phyloP scores from a whole-genome alignment of 2,329 filamentous ascomycete genomes.

The Didymella glomerata region DNA sequence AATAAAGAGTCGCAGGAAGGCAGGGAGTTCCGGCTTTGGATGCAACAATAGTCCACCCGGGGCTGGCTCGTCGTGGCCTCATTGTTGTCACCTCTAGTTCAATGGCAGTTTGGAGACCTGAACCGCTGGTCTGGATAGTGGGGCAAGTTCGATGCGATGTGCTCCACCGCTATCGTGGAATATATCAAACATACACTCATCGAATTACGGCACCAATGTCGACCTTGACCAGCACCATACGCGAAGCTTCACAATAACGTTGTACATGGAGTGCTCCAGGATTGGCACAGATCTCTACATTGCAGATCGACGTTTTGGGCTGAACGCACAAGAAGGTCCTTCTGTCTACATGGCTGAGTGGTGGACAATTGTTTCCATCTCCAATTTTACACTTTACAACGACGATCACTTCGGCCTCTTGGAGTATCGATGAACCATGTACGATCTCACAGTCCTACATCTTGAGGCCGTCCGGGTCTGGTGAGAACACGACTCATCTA shows the following conservation, averaged over 20 bases:
- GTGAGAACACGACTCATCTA: slow-evolving; percentile 25
- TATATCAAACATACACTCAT: slow-evolving; percentile 13
- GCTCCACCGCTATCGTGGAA: slow-evolving; percentile 22
- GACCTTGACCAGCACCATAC: slow-evolving; percentile 1
- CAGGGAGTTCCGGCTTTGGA: slow-evolving; percentile 1
- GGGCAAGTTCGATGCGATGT: slow-evolving; percentile 7
- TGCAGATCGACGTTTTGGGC: not conserved
- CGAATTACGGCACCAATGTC: slow-evolving; percentile 18
- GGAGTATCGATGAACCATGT: not conserved
- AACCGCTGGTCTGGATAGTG: slow-evolving; percentile 10
- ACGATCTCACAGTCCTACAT: not conserved
- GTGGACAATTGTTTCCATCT: slow-evolving; percentile 6
- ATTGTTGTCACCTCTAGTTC: slow-evolving; percentile 1
- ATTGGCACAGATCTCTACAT: slow-evolving; percentile 2
- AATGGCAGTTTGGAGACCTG: slow-evolving; percentile 1
- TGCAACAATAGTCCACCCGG: slow-evolving; percentile 17
- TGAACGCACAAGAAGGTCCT: not conserved
- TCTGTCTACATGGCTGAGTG: slow-evolving; percentile 1
- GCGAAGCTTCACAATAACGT: not conserved
- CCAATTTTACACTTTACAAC: not conserved
- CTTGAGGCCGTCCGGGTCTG: not conserved
- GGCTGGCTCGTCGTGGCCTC: slow-evolving; percentile 15
- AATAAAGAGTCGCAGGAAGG: slow-evolving; percentile 4
- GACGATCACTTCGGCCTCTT: slow-evolving; percentile 4
- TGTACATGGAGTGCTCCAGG: not conserved